phyloP scores from a whole-genome alignment of 345 rosid species.

The Rhodamnia rubescens region DNA sequence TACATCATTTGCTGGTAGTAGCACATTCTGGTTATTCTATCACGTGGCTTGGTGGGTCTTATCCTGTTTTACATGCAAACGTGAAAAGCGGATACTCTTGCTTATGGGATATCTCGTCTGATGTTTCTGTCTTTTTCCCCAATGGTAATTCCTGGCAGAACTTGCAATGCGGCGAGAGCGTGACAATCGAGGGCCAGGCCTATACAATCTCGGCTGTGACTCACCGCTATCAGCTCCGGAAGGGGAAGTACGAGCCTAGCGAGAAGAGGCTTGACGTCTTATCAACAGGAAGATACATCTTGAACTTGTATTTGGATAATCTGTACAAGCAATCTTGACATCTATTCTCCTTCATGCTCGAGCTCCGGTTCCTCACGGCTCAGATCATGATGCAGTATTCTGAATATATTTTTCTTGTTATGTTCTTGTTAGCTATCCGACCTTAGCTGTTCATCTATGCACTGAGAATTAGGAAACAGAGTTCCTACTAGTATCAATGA shows the following conservation, averaged over 20 bases:
- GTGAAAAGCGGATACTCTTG: neutral
- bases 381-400: neutral
- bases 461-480: neutral
- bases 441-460: neutral
- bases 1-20: neutral
- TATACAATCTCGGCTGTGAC: constrained; percentile 77
- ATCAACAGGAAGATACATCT: constrained; percentile 66
- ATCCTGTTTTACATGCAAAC: neutral
- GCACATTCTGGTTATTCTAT: neutral
- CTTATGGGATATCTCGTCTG: neutral
- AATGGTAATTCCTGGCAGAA: constrained; percentile 33
- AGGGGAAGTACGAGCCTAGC: constrained; percentile 81
- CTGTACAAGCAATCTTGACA: constrained; percentile 58
- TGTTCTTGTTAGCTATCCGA: neutral
- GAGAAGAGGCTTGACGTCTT: constrained; percentile 85
- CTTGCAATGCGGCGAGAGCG: constrained; percentile 82
- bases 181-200: constrained; percentile 74
- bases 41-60: neutral
- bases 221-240: constrained; percentile 81
- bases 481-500: neutral
- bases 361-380: neutral
- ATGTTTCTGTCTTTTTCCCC: neutral
- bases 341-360: neutral
- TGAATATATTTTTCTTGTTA: neutral
- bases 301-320: constrained; percentile 67